Conservation (phyloP, 768 basidiomycete genomes). For the Xerocomellus amylosporus region DNA sequence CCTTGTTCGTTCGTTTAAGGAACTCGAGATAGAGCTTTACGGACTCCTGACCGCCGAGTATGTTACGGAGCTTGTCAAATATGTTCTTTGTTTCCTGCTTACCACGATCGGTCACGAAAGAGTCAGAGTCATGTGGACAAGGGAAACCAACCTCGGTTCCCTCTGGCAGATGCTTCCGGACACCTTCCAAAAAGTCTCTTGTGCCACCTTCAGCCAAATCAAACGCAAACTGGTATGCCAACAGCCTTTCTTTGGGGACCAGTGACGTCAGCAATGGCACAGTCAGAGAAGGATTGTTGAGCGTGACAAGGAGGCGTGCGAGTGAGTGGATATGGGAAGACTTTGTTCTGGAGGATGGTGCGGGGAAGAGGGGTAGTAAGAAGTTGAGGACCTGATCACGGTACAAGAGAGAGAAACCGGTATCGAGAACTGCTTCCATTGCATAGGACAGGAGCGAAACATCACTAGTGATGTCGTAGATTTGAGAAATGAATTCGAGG, state of each 20-base stretch:
- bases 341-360: conserved; percentile 64
- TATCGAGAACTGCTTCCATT: conserved; percentile 88
- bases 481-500: conserved; percentile 77
- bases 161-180: conserved; percentile 66
- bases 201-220: conserved; percentile 93
- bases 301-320: conserved; percentile 85
- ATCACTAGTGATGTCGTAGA: conserved; percentile 75
- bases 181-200: conserved; percentile 84
- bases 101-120: conserved; percentile 11
- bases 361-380: conserved; percentile 83
- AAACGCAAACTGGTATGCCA: conserved; percentile 95
- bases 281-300: conserved; percentile 78
- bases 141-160: conserved; percentile 53
- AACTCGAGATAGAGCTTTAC: conserved; percentile 95
- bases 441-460: conserved; percentile 82
- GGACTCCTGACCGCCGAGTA: conserved; percentile 87
- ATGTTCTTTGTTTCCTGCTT: conserved; percentile 54
- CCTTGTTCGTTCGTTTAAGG: conserved; percentile 90
- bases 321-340: conserved; percentile 77
- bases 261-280: conserved; percentile 71
- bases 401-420: conserved; percentile 82
- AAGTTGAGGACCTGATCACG: conserved; percentile 78
- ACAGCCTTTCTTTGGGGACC: conserved; percentile 63
- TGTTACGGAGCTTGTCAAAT: conserved; percentile 75
- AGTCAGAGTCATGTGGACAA: not conserved